Evolutionary conservation across 495 filamentous ascomycete species (phyloP), one percentile per base, ranked within the genome.

Genomic region (Rusavskia elegans): DNA sequence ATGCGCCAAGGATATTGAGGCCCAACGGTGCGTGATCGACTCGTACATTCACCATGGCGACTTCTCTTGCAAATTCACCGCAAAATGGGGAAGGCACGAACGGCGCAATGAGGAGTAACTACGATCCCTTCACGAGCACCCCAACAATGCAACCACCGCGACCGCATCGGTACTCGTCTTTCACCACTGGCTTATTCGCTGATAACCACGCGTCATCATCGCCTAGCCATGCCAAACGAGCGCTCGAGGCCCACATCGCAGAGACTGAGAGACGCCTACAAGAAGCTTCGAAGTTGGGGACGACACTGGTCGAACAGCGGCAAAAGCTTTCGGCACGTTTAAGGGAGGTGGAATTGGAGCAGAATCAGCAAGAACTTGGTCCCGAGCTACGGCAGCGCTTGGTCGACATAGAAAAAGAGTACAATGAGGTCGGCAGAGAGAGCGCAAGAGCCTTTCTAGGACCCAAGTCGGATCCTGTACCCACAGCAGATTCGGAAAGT

Each of bases 221-320:
- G 0, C 87, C 90, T 35, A 78, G 81, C 32, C 88, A 96, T 59
- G 84, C 87, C 6, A 92, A 85, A 64, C 82, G 84, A 48, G 87
- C 89, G 32, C 73, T 98, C 30, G 83, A 95, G 67, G 88, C 89
- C 41, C 93, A 95, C 66, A 72, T 97, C 36, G 78, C 80, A 25
- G 93, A 98, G 63, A 95, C 90, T 0, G 85, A 93, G 53, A 82
- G 88, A 50, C 76, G 89, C 53, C 80, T 97, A 57, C 84, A 95
- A 63, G 89, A 95, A 62, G 86, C 92, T 4, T 89, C 84, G 5
- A 88, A 83, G 59, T 66, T 97, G 37, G 92, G 92, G 39, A 89
- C 81, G 16, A 81, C 85, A 1, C 77, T 98, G 11, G 77, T 96
- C 19, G 76, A 86, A 48, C 93, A 97, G 63, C 82, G 84, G 54